phyloP scores from a whole-genome alignment of 208 protist species.

The Leishmania lainsoni region DNA sequence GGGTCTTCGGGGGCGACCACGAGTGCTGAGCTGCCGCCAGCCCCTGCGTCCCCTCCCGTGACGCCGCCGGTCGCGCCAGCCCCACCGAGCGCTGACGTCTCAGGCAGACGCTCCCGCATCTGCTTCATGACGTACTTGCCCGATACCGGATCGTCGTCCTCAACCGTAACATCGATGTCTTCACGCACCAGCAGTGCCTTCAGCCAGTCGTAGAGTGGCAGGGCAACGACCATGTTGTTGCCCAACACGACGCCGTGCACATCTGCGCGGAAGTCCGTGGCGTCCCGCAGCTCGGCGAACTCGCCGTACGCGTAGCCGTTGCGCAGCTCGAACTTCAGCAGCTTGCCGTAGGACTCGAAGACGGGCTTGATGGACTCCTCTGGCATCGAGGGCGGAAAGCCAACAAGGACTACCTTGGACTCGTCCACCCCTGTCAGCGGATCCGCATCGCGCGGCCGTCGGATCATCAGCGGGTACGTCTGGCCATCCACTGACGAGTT shows the following conservation, averaged over 20 bases:
- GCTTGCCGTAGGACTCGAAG: slow-evolving; percentile 66
- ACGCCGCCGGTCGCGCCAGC: background rate
- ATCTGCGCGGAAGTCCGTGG: slow-evolving; percentile 65
- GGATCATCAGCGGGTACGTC: slow-evolving; percentile 62
- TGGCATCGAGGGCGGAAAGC: slow-evolving; percentile 66
- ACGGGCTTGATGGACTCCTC: slow-evolving; percentile 49
- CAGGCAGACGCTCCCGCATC: slow-evolving; percentile 31
- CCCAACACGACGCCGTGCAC: slow-evolving; percentile 77
- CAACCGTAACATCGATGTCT: slow-evolving; percentile 73
- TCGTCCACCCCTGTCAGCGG: slow-evolving; percentile 56
- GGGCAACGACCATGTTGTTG: slow-evolving; percentile 57
- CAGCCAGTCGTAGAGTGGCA: slow-evolving; percentile 81
- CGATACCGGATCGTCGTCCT: slow-evolving; percentile 75
- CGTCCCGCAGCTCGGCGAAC: slow-evolving; percentile 59
- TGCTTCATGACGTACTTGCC: slow-evolving; percentile 55
- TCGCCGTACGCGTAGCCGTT: slow-evolving; percentile 78
- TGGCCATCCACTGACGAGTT: slow-evolving; percentile 45
- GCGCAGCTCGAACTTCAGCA: slow-evolving; percentile 69
- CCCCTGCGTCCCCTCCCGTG: slow-evolving; percentile 12
- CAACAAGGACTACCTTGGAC: slow-evolving; percentile 73
- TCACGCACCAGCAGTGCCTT: slow-evolving; percentile 65
- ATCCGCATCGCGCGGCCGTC: slow-evolving; percentile 74
- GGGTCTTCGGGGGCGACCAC: slow-evolving; percentile 50
- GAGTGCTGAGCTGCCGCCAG: slow-evolving; percentile 26
- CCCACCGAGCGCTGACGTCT: slow-evolving; percentile 13